Conservation (phyloP, 495 filamentous ascomycete genomes). For the Rhypophila decipiens region DNA sequence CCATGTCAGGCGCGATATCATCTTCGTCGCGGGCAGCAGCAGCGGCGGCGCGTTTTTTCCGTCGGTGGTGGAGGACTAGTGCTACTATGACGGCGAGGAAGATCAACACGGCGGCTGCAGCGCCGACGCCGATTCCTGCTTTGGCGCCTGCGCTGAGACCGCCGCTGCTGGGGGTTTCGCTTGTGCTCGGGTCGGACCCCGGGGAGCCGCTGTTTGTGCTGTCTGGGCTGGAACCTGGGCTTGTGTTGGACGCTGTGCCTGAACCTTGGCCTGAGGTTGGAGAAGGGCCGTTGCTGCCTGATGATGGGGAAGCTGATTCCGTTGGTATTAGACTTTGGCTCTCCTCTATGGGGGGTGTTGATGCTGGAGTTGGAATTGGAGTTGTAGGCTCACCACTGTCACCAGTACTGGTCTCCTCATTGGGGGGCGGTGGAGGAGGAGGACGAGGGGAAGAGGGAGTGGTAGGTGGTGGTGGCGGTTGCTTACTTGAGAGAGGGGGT, state of each 20-base stretch:
- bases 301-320: background rate
- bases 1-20: background rate
- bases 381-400: background rate
- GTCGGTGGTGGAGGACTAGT: constrained; percentile 5
- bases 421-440: too few relatives aligned
- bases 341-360: background rate
- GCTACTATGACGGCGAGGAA: constrained; percentile 6
- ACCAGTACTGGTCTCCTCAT: background rate
- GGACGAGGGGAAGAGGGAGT: background rate
- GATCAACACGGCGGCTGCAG: constrained; percentile 8
- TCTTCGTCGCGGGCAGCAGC: background rate
- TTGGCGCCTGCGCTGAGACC: constrained; percentile 14
- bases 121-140: constrained; percentile 16
- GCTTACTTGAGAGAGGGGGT: background rate
- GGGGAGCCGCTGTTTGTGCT: background rate
- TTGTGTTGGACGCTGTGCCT: background rate
- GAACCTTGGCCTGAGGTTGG: too few relatives aligned
- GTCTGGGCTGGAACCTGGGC: background rate
- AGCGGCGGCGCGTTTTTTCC: background rate
- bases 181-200: background rate
- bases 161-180: background rate
- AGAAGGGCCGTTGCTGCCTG: background rate
- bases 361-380: background rate
- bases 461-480: background rate
- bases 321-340: background rate